Conservation (phyloP, 768 basidiomycete species). For the Dendrothele bispora region DNA sequence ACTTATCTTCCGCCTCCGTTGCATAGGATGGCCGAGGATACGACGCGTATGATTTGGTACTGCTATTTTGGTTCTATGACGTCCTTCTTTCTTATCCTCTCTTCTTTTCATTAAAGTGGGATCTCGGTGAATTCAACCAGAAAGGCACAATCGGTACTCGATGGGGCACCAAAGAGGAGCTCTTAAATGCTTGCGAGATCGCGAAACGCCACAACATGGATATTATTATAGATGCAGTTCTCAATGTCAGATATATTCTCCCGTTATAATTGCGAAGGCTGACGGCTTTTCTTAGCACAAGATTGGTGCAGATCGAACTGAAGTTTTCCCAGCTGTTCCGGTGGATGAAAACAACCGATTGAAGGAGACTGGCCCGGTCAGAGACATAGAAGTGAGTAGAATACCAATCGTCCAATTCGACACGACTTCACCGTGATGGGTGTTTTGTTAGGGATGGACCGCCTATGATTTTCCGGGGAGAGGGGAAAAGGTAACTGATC, state of each 20-base stretch:
- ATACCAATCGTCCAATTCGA: not conserved
- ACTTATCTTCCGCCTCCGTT: constrained; percentile 5
- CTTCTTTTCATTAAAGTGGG: constrained; percentile 56
- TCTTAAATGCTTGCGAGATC: constrained; percentile 64
- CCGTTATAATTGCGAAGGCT: constrained; percentile 2
- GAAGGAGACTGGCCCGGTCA: constrained; percentile 53
- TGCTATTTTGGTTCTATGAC: constrained; percentile 8
- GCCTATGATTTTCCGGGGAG: constrained; percentile 82
- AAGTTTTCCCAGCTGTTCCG: constrained; percentile 67
- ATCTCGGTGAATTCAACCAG: constrained; percentile 82
- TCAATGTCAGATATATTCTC: constrained; percentile 61
- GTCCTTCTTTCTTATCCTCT: not conserved
- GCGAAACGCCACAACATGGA: constrained; percentile 72
- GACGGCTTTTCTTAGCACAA: constrained; percentile 56
- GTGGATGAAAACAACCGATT: constrained; percentile 71
- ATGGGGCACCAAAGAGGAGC: constrained; percentile 87
- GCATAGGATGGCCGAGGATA: constrained; percentile 72
- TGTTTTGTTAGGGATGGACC: constrained; percentile 69
- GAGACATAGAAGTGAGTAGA: constrained; percentile 72
- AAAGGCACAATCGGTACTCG: constrained; percentile 70
- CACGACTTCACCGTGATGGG: not conserved
- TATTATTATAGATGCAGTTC: constrained; percentile 82
- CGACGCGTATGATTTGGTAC: constrained; percentile 83
- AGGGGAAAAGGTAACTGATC: constrained; percentile 54
- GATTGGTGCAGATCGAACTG: constrained; percentile 77